Conservation (phyloP, 345 rosid species). For the Acer yangbiense region DNA sequence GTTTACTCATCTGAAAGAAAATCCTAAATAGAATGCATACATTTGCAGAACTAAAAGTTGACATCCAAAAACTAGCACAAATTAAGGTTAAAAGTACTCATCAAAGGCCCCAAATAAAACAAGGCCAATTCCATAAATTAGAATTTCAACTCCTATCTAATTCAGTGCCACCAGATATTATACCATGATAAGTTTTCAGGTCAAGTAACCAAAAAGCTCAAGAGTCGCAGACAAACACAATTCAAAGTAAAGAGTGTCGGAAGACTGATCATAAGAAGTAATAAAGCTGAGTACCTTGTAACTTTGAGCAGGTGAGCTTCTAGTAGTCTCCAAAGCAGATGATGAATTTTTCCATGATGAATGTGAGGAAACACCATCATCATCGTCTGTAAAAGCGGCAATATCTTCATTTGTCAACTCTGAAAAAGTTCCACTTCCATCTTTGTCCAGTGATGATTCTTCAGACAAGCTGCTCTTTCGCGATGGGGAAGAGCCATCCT, state of each 20-base stretch:
- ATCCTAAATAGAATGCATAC: too few relatives aligned
- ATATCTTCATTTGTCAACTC: conserved; percentile 61
- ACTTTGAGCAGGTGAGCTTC: conserved; percentile 36
- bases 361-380: conserved; percentile 60
- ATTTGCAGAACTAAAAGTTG: too few relatives aligned
- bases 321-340: conserved; percentile 40
- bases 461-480: conserved; percentile 32
- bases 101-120: too few relatives aligned
- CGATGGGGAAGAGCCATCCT: conserved; percentile 40
- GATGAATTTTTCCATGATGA: conserved; percentile 54
- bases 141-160: neutral
- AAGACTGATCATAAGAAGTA: neutral
- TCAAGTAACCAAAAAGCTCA: neutral
- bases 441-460: conserved; percentile 50
- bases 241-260: neutral
- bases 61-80: too few relatives aligned
- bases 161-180: neutral
- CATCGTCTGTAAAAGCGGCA: conserved; percentile 78
- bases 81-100: too few relatives aligned
- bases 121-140: conserved; percentile 5
- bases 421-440: conserved; percentile 61
- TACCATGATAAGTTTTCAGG: neutral
- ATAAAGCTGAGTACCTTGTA: conserved; percentile 45
- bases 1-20: too few relatives aligned
- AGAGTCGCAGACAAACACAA: conserved; percentile 4